Conservation (phyloP, 441 rosid genomes). For the Pelargonium citronellum region DNA sequence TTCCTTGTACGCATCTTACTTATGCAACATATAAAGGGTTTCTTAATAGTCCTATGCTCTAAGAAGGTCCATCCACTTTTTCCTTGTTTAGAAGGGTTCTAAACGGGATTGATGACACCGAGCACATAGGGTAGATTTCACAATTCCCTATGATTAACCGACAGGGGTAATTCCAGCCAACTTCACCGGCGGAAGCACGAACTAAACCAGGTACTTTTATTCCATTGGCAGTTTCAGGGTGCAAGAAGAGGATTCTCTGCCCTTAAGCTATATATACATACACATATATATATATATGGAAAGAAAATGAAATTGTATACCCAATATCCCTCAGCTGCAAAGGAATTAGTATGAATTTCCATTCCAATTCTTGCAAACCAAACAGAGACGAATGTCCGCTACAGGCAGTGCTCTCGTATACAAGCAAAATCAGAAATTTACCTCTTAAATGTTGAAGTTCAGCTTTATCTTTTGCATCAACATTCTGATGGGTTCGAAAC, state of each 20-base stretch:
- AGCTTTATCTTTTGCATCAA: slow-evolving; percentile 62
- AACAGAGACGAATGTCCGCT: neutral
- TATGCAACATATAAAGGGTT: too few relatives aligned
- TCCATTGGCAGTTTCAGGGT: neutral
- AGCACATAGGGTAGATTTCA: too few relatives aligned
- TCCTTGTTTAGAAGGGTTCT: too few relatives aligned
- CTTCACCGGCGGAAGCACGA: neutral
- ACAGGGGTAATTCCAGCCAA: neutral
- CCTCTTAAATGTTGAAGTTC: slow-evolving; percentile 68
- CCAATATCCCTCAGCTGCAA: neutral
- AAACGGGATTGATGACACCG: too few relatives aligned
- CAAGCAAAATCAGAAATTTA: slow-evolving; percentile 23
- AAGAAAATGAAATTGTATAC: neutral
- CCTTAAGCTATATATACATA: too few relatives aligned
- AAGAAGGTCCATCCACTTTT: too few relatives aligned
- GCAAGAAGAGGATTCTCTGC: too few relatives aligned
- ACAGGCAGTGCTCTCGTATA: neutral
- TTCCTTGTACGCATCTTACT: too few relatives aligned
- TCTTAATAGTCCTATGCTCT: too few relatives aligned
- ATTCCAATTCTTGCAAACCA: neutral
- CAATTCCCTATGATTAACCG: too few relatives aligned
- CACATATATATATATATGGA: too few relatives aligned
- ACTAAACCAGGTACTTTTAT: neutral
- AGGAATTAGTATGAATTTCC: neutral
- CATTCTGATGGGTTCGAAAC: slow-evolving; percentile 53